phyloP scores from a whole-genome alignment of 768 basidiomycete genomes.

The Piloderma croceum region DNA sequence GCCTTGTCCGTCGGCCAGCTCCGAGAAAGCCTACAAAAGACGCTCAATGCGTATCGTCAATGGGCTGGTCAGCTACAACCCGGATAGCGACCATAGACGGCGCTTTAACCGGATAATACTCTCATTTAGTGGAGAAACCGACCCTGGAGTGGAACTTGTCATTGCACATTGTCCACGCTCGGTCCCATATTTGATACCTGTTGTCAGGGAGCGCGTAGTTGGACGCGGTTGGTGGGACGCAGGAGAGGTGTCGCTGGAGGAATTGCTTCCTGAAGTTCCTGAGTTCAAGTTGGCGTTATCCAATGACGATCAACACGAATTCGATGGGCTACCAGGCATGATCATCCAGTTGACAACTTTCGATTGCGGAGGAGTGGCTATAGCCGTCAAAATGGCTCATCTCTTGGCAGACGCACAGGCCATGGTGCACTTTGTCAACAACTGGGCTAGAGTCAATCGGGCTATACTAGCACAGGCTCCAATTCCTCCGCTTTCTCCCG shows the following conservation, averaged over 20 bases:
- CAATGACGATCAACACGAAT: slow-evolving; percentile 11
- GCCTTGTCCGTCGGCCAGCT: slow-evolving; percentile 11
- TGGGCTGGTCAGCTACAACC: slow-evolving; percentile 27
- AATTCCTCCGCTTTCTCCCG: slow-evolving; percentile 15
- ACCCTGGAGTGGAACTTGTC: slow-evolving; percentile 30
- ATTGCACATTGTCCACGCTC: slow-evolving; percentile 13
- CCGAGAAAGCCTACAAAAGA: slow-evolving; percentile 10
- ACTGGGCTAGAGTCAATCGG: slow-evolving; percentile 29
- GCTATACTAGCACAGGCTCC: not conserved
- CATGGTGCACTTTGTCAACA: slow-evolving; percentile 27
- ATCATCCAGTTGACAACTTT: slow-evolving; percentile 31
- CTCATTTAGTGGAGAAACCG: slow-evolving; percentile 16
- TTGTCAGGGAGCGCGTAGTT: slow-evolving; percentile 4
- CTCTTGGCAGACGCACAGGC: slow-evolving; percentile 33
- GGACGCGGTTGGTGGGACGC: slow-evolving; percentile 10
- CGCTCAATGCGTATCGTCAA: slow-evolving; percentile 27
- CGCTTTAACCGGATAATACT: slow-evolving; percentile 25
- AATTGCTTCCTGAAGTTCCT: slow-evolving; percentile 17
- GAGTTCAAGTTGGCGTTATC: slow-evolving; percentile 22
- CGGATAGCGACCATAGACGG: slow-evolving; percentile 13
- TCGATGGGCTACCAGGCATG: slow-evolving; percentile 24
- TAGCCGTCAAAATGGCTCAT: slow-evolving; percentile 30
- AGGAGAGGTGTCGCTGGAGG: slow-evolving; percentile 4
- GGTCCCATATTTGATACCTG: slow-evolving; percentile 10
- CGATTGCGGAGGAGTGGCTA: slow-evolving; percentile 21